Evolutionary conservation across 2,329 filamentous ascomycete genomes (phyloP), one percentile per base, ranked within the genome.

Genomic region (Alternaria sp.): DNA sequence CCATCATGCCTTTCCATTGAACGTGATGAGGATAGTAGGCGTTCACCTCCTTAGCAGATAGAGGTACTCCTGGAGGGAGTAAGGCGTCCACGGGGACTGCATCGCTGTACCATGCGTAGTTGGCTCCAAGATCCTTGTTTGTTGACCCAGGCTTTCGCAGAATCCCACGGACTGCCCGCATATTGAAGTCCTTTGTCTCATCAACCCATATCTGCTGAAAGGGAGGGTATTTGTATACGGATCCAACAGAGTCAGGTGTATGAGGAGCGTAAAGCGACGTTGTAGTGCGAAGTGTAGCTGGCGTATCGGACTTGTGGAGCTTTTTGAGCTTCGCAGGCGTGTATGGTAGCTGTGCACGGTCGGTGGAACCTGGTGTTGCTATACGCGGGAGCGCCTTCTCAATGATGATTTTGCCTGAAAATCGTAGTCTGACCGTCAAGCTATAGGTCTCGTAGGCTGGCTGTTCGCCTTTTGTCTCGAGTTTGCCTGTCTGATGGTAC

Each of bases 1-100:
- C n/a, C 62, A 65, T 68, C 4, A 74, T 55, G 4, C 56, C 62
- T 51, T 59, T 64, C 64, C 63, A 67, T 1, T 65, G 65, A 10
- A 70, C 51, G 41, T 73, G 69, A 40, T 74, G 70, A 0, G 72
- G 71, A 31, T 73, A 75, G 61, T 63, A 75, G 2, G 68, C 65
- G 10, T 48, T 56, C 1, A 75, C 61, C 49, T 75, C 70, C 11
- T 70, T 72, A 0, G 62, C 65, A 1, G 72, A 66, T 1, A 75
- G 23, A 4, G 65, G 65, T 4, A 72, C 48, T 0, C 70, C 70
- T 0, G 71, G 70, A 23, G 72, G 72, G 2, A 73, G 61, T 3
- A 73, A 39, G 6, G 70, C 65, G 28, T 71, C 63, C 4, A 63
- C 26, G 2, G 67, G 59, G 2, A 66, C 51, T 0, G 68, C 70